phyloP scores from a whole-genome alignment of 306 rosid genomes.

The Chamaecrista fasciculata region DNA sequence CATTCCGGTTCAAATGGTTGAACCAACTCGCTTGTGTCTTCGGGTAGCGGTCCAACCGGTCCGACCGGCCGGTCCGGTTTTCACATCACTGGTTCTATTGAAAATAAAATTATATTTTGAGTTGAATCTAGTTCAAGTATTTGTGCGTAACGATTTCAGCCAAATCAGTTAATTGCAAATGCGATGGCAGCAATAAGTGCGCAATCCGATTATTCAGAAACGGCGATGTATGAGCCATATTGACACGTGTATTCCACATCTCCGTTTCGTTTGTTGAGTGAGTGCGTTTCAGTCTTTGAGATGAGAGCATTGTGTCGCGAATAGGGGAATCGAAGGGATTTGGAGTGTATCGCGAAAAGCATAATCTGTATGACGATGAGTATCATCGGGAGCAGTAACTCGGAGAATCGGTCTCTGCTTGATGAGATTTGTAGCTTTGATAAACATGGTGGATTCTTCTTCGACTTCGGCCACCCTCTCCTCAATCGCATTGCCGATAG shows the following conservation, averaged over 20 bases:
- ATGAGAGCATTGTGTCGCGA: no score
- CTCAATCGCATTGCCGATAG: constrained; percentile 78
- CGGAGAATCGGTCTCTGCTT: constrained; percentile 51
- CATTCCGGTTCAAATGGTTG: no score
- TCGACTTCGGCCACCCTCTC: constrained; percentile 92
- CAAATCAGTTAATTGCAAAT: no score
- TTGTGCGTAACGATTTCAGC: no score
- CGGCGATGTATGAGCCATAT: constrained; percentile 30
- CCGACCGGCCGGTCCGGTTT: no score
- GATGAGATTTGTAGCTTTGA: constrained; percentile 59
- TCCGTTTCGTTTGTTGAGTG: not conserved
- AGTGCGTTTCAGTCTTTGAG: not conserved
- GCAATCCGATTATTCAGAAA: not conserved
- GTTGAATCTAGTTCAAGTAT: no score
- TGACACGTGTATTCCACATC: constrained; percentile 42
- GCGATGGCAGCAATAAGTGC: constrained; percentile 29
- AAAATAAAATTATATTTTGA: no score
- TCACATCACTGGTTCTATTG: no score
- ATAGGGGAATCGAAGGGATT: no score
- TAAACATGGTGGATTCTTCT: constrained; percentile 42
- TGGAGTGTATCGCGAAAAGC: no score
- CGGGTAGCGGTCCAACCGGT: no score
- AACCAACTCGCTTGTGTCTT: no score
- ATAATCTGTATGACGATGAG: constrained; percentile 21
- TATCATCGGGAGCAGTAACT: constrained; percentile 27